Evolutionary conservation across 2,329 filamentous ascomycete species (phyloP).

Genomic region (Cytospora mali): DNA sequence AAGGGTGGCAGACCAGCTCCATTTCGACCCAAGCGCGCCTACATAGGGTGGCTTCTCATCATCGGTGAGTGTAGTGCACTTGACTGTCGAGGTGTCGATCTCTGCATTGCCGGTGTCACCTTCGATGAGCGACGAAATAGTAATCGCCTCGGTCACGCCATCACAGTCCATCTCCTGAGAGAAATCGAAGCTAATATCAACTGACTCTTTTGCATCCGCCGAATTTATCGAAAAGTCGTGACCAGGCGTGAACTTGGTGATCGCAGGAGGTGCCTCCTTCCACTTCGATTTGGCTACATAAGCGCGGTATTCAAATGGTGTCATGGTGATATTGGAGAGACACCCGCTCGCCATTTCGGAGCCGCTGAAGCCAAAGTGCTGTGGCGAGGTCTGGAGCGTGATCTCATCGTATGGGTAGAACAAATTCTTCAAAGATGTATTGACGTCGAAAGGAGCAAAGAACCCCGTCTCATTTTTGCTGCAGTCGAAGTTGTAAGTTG

Average conservation of each 20-base stretch:
- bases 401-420: slow-evolving; percentile 64
- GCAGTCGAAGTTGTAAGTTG: slow-evolving; percentile 61
- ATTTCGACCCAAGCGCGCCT: slow-evolving; percentile 56
- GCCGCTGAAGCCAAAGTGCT: slow-evolving; percentile 49
- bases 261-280: slow-evolving; percentile 55
- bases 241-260: slow-evolving; percentile 63
- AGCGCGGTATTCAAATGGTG: slow-evolving; percentile 60
- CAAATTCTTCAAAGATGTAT: slow-evolving; percentile 63
- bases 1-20: slow-evolving; percentile 56
- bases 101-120: slow-evolving; percentile 43
- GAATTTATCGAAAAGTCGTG: slow-evolving; percentile 62
- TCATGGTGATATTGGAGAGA: slow-evolving; percentile 53
- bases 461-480: slow-evolving; percentile 48
- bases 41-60: slow-evolving; percentile 42
- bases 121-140: slow-evolving; percentile 55
- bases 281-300: slow-evolving; percentile 58
- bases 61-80: slow-evolving; percentile 46
- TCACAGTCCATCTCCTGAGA: slow-evolving; percentile 64
- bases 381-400: slow-evolving; percentile 48
- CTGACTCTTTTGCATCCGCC: slow-evolving; percentile 27
- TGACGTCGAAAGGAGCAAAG: slow-evolving; percentile 57
- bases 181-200: slow-evolving; percentile 57
- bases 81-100: slow-evolving; percentile 47
- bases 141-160: slow-evolving; percentile 51
- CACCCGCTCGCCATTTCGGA: slow-evolving; percentile 57